Evolutionary conservation across 179 eudicot species (phyloP).

Genomic region (Nepenthes alata): DNA sequence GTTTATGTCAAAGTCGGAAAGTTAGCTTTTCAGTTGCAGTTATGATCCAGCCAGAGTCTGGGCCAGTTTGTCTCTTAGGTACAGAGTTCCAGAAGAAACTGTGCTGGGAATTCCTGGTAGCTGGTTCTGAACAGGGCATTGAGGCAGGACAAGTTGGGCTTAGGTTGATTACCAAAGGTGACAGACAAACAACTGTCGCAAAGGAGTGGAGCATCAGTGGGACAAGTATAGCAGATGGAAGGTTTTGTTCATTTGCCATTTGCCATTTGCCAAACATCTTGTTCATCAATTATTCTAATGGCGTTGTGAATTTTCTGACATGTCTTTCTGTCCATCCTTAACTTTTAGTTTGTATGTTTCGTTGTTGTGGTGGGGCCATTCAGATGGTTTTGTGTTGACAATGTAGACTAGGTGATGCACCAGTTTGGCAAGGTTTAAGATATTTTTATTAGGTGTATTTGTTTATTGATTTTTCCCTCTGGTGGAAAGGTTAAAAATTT

Average conservation of each 20-base stretch:
- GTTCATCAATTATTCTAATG: no score
- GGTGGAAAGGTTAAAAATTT: no score
- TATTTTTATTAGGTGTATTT: no score
- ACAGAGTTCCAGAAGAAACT: conserved; percentile 75
- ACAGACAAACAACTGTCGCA: conserved; percentile 62
- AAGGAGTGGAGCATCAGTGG: conserved; percentile 96
- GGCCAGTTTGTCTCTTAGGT: conserved; percentile 87
- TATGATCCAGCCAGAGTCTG: conserved; percentile 93
- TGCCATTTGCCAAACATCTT: no score
- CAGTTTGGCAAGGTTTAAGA: no score
- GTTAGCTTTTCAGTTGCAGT: conserved; percentile 78
- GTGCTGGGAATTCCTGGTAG: conserved; percentile 94
- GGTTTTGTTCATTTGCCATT: conserved; percentile 31
- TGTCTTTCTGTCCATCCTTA: no score
- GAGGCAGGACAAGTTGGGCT: conserved; percentile 99
- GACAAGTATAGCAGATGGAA: conserved; percentile 92
- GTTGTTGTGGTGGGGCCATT: no score
- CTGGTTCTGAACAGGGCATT: conserved; percentile 96
- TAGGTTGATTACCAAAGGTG: conserved; percentile 74
- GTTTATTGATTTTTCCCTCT: no score
- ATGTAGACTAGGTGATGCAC: no score
- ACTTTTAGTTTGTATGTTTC: no score
- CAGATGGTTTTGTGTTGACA: no score
- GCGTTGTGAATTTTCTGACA: no score
- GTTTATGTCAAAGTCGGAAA: conserved; percentile 62